Conservation (phyloP, 2,329 filamentous ascomycete species). For the Pseudomassariella vexata region DNA sequence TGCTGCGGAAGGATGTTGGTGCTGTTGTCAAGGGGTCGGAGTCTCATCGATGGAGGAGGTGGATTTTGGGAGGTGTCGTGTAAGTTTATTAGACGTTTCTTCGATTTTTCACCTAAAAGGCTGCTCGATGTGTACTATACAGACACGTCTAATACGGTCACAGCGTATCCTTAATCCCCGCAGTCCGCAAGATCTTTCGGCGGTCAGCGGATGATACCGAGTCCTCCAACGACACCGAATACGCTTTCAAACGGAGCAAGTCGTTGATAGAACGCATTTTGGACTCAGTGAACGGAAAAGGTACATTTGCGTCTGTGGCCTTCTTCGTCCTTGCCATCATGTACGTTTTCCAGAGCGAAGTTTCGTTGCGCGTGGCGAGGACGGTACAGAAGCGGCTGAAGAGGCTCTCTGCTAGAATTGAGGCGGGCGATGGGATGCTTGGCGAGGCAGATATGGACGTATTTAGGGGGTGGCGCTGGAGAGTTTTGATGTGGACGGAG, state of each 20-base stretch:
- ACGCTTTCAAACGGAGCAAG: slow-evolving; percentile 48
- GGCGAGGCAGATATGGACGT: slow-evolving; percentile 42
- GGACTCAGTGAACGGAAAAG: slow-evolving; percentile 35
- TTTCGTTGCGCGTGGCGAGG: slow-evolving; percentile 46
- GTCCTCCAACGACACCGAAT: slow-evolving; percentile 48
- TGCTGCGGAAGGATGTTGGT: slow-evolving; percentile 37
- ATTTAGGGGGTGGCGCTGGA: slow-evolving; percentile 52
- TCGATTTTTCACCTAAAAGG: background rate
- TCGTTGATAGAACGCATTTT: slow-evolving; percentile 45
- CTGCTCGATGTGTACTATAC: background rate
- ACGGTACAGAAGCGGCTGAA: slow-evolving; percentile 45
- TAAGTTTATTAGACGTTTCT: slow-evolving; percentile 26
- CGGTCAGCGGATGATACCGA: slow-evolving; percentile 32
- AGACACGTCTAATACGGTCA: background rate
- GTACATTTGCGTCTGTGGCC: slow-evolving; percentile 41
- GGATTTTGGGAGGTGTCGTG: slow-evolving; percentile 46
- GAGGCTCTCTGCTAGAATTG: slow-evolving; percentile 39
- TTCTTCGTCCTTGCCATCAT: slow-evolving; percentile 52
- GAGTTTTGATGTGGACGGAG: slow-evolving; percentile 41
- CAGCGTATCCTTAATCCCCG: slow-evolving; percentile 46
- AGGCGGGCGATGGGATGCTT: slow-evolving; percentile 39
- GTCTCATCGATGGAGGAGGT: slow-evolving; percentile 44
- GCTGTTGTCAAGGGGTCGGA: slow-evolving; percentile 38
- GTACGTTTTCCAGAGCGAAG: slow-evolving; percentile 55
- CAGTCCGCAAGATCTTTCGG: slow-evolving; percentile 46